Base-by-base conservation (phyloP, 495 filamentous ascomycete species). In the Penicillium paradoxum region DNA sequence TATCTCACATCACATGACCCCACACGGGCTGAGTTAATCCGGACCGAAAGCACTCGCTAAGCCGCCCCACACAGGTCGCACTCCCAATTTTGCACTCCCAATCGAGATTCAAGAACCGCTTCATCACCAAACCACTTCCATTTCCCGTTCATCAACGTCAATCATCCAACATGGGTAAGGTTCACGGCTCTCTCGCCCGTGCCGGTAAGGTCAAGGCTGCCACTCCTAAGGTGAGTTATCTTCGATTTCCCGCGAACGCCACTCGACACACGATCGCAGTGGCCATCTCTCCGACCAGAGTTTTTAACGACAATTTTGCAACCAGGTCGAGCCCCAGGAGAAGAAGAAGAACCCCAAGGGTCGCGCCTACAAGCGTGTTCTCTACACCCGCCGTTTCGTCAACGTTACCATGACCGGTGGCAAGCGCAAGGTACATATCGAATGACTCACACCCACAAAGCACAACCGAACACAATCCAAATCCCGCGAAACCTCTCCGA, bases 341-440 rank as follows among this genome's bases (percentile, higher is more conserved):
- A 72, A 77, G 72, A 62, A 66, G 58, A 77, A 77, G 74, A 64
- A 80, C 61, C 93, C 93, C 72, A 97, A 99, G 84, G 93, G 93
- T 71, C 90, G 93, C 64, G 93, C 93, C 61, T 92, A 92, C 86
- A 99, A 98, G 90, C 85, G 93, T 66, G 85, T 96, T 65, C 82
- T 79, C 60, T 98, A 99, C 82, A 97, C 91, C 63, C 88, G 93
- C 72, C 91, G 93, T 62, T 99, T 99, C 83, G 95, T 99, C 60
- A 99, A 97, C 81, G 91, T 99, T 70, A 95, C 90, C 64, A 81
- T 97, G 83, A 96, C 93, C 53, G 93, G 93, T 75, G 93, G 93
- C 75, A 99, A 99, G 92, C 82, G 93, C 76, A 97, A 97, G 92
- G 90, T 95, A 73, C 62, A 78, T 62, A 52, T 45, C 49, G 52